phyloP scores from a whole-genome alignment of 495 filamentous ascomycete genomes.

The Bacidia rubella region DNA sequence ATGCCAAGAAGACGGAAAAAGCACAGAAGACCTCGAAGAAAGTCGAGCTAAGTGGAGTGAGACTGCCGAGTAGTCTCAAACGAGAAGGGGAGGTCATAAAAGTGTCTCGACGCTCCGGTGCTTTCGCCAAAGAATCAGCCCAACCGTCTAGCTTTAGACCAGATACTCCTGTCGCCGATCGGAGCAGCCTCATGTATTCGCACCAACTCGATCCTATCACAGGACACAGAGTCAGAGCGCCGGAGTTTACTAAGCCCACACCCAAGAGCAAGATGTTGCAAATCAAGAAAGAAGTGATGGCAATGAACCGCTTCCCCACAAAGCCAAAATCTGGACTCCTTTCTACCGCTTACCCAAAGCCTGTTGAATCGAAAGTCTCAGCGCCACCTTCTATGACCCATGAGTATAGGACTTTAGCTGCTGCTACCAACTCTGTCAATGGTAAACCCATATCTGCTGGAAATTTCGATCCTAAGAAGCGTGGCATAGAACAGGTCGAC shows the following conservation, averaged over 20 bases:
- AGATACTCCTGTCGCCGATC: too few species aligned
- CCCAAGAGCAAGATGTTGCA: constrained; percentile 17
- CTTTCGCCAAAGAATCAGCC: background rate
- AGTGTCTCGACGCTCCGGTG: background rate
- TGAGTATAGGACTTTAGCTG: background rate
- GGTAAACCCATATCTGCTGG: too few species aligned
- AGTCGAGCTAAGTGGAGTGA: constrained; percentile 10
- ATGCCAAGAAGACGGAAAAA: constrained; percentile 36
- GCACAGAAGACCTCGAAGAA: constrained; percentile 31
- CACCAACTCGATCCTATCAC: too few species aligned
- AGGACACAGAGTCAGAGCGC: too few species aligned
- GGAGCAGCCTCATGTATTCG: too few species aligned
- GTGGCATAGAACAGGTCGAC: constrained; percentile 3
- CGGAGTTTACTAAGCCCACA: background rate
- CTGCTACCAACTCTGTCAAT: background rate
- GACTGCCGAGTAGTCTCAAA: constrained; percentile 6
- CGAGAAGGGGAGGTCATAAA: background rate
- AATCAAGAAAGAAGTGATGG: constrained; percentile 22
- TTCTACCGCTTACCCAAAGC: background rate
- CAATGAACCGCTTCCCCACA: constrained; percentile 26
- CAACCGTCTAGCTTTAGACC: background rate
- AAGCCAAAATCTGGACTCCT: constrained; percentile 9
- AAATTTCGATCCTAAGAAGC: constrained; percentile 8
- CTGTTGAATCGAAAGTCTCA: background rate
- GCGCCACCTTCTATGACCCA: background rate